Percentiles rank a stretch among this genome's conserved stretches.
These are phyloP conservation scores for grape (Vitis vinifera) DNA, from an alignment of 164 flowering plant genomes.

Conservation along the genomic window ASM3070453v1 NC_081818.1:12657001-12657500, in stretches of 20 bases:
- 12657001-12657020: conserved; percentile 30
- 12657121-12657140: conserved; percentile 47
- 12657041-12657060: conserved; percentile 46
- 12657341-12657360: conserved; percentile 48
- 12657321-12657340: conserved; percentile 48
- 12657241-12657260: conserved; percentile 49
- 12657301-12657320: conserved; percentile 44
- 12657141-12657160: conserved; percentile 48
- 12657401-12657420: conserved; percentile 39
- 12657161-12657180: conserved; percentile 32
- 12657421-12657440: conserved; percentile 27
- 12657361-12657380: conserved; percentile 53
- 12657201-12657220: conserved; percentile 31
- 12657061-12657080: conserved; percentile 43
- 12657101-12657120: conserved; percentile 52
- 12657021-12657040: conserved; percentile 32
- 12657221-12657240: conserved; percentile 35
- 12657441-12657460: conserved; percentile 42
- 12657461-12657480: conserved; percentile 54
- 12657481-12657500: conserved; percentile 47
- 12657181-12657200: conserved; percentile 24
- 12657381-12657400: conserved; percentile 56
- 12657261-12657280: conserved; percentile 37
- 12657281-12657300: conserved; percentile 22
- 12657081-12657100: conserved; percentile 40